phyloP scores from a whole-genome alignment of 108 stramenopile species.

The Conticribra weissflogii region DNA sequence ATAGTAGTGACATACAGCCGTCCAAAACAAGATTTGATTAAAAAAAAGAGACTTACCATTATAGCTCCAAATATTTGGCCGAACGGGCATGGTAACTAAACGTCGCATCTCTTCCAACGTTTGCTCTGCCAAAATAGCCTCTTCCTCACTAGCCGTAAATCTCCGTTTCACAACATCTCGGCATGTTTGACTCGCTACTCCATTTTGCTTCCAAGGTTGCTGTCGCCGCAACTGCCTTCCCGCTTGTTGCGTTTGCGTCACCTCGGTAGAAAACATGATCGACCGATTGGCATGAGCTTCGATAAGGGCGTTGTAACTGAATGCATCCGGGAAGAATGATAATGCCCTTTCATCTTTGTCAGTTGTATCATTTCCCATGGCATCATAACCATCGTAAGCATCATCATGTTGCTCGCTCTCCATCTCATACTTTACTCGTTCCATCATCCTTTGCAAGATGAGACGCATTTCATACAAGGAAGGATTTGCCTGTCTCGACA shows the following conservation, averaged over 20 bases:
- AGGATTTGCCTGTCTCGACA: slow-evolving; percentile 43
- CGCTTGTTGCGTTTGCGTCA: not conserved
- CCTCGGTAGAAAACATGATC: slow-evolving; percentile 34
- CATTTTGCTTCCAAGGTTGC: not conserved
- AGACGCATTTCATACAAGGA: slow-evolving; percentile 46
- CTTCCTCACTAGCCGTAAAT: slow-evolving; percentile 44
- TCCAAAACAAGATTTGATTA: not conserved
- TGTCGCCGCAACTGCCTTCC: slow-evolving; percentile 4
- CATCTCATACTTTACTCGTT: slow-evolving; percentile 39
- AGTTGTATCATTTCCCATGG: not conserved
- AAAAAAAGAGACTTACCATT: slow-evolving; percentile 26
- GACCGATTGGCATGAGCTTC: slow-evolving; percentile 45
- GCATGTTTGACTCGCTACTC: not conserved
- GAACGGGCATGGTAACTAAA: slow-evolving; percentile 23
- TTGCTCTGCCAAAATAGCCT: slow-evolving; percentile 42
- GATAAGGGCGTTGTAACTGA: slow-evolving; percentile 48
- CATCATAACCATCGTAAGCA: not conserved
- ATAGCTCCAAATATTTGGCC: slow-evolving; percentile 48
- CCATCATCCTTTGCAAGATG: slow-evolving; percentile 44
- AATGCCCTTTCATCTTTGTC: slow-evolving; percentile 9
- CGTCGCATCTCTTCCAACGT: slow-evolving; percentile 39
- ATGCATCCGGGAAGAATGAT: slow-evolving; percentile 34
- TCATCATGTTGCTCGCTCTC: slow-evolving; percentile 10
- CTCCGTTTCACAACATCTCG: slow-evolving; percentile 5
- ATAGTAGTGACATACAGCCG: not conserved